Percentiles rank a stretch among this genome's conserved stretches.
Conservation (phyloP, 257 asterid genomes). For the Fraxinus anomala region DNA sequence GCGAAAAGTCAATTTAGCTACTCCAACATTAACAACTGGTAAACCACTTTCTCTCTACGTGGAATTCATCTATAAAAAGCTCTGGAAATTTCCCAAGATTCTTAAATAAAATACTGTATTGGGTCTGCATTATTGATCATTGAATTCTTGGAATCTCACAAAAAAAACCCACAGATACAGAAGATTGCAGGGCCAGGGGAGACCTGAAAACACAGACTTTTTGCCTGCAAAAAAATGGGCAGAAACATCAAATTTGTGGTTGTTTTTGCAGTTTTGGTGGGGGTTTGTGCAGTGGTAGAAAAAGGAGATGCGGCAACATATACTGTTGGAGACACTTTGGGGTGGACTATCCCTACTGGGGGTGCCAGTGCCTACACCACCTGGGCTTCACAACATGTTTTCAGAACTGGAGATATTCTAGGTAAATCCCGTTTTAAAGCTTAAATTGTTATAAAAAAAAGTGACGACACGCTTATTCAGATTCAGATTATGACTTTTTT, state of each 20-base stretch:
- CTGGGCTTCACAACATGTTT: slow-evolving; percentile 52
- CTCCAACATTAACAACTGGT: neutral
- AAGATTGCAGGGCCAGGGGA: slow-evolving; percentile 30
- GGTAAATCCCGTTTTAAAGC: slow-evolving; percentile 27
- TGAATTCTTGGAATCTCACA: slow-evolving; percentile 3
- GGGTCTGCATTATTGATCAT: neutral
- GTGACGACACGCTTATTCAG: too few relatives aligned
- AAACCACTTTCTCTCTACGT: slow-evolving; percentile 18
- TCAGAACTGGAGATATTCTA: slow-evolving; percentile 46
- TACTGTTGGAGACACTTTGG: slow-evolving; percentile 50
- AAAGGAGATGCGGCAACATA: slow-evolving; percentile 49
- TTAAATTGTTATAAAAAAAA: too few relatives aligned
- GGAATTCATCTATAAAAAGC: neutral
- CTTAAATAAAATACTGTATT: slow-evolving; percentile 2
- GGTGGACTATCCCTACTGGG: slow-evolving; percentile 53
- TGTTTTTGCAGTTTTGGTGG: slow-evolving; percentile 21
- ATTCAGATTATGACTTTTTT: too few relatives aligned
- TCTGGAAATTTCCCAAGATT: neutral
- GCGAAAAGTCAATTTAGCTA: neutral
- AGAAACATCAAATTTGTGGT: slow-evolving; percentile 16
- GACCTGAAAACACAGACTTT: slow-evolving; percentile 37
- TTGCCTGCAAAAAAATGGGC: slow-evolving; percentile 8
- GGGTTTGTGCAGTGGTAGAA: slow-evolving; percentile 27
- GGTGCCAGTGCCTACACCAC: slow-evolving; percentile 34
- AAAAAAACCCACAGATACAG: neutral